Conservation (phyloP, 1,284 basidiomycete genomes). For the Lignosus rhinocerotis region DNA sequence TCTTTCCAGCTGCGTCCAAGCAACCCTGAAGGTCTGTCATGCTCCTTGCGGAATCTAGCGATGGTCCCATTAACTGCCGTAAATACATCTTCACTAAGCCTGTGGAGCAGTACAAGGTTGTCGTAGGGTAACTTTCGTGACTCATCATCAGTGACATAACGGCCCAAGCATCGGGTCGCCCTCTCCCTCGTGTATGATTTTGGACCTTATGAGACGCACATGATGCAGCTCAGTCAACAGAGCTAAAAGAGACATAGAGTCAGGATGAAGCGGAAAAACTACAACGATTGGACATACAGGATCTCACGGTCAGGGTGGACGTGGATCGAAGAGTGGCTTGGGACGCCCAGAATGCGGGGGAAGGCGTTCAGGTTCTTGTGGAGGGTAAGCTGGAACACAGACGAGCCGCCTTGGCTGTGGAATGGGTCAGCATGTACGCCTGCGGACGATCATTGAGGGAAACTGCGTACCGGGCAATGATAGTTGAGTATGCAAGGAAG, state of each 20-base stretch:
- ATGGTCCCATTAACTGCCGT: background rate
- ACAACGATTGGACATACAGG: constrained; percentile 37
- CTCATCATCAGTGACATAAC: background rate
- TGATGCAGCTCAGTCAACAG: constrained; percentile 5
- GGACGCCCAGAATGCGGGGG: constrained; percentile 82
- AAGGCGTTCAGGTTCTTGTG: constrained; percentile 98
- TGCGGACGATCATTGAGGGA: background rate
- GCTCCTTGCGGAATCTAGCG: constrained; percentile 29
- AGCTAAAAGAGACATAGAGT: background rate
- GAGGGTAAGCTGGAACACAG: constrained; percentile 93
- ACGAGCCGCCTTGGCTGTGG: constrained; percentile 78
- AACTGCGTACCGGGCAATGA: constrained; percentile 58
- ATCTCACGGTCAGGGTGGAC: constrained; percentile 53
- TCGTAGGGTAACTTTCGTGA: constrained; percentile 1
- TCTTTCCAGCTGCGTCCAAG: no score
- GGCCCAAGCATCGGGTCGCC: background rate
- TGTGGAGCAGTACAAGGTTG: background rate
- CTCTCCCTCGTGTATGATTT: background rate
- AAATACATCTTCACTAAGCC: background rate
- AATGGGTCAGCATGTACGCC: constrained; percentile 20
- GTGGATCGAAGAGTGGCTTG: constrained; percentile 75
- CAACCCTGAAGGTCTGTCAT: no score
- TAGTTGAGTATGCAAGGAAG: constrained; percentile 84
- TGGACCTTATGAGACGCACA: background rate
- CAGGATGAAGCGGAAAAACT: background rate